Conservation (phyloP, 2,329 filamentous ascomycete genomes). For the Epichloe typhina region DNA sequence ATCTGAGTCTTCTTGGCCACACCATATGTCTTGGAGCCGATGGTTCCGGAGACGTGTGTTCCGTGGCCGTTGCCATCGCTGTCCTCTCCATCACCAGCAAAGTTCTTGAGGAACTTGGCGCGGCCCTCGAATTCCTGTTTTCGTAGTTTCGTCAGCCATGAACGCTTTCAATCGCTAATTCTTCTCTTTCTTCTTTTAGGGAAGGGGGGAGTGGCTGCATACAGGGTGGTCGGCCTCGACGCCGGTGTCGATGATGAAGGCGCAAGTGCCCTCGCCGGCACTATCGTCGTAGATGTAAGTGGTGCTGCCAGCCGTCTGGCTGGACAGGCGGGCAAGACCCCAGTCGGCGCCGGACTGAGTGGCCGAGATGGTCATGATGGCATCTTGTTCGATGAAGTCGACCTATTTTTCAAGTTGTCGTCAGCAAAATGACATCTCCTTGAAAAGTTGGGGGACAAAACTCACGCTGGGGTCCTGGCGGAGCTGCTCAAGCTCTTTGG, state of each 20-base stretch:
- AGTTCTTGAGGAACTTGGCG: conserved; percentile 26
- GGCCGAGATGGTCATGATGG: conserved; percentile 37
- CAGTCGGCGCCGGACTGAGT: conserved; percentile 26
- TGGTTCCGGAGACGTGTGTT: conserved; percentile 33
- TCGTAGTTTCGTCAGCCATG: background rate
- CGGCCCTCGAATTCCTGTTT: conserved; percentile 27
- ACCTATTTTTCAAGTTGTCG: conserved; percentile 4
- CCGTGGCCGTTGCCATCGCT: conserved; percentile 32
- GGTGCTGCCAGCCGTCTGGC: conserved; percentile 12
- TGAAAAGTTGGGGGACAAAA: background rate
- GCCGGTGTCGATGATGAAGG: conserved; percentile 34
- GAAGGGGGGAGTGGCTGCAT: conserved; percentile 8
- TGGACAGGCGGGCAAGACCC: conserved; percentile 27
- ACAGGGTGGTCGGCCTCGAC: conserved; percentile 22
- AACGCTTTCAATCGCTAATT: background rate
- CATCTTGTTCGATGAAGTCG: conserved; percentile 29
- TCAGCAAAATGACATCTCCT: background rate
- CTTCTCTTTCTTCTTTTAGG: too few relatives aligned
- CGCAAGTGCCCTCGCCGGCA: conserved; percentile 26
- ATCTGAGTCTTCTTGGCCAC: conserved; percentile 32
- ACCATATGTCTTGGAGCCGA: conserved; percentile 28
- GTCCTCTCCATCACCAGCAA: conserved; percentile 19
- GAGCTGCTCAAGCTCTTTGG: conserved; percentile 14
- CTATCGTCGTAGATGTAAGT: conserved; percentile 24
- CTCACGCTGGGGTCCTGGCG: conserved; percentile 14